Evolutionary conservation across 202 grass and related monocot species (phyloP), one percentile per base, ranked within the genome.

Genomic region (Saccharum hybrid): DNA sequence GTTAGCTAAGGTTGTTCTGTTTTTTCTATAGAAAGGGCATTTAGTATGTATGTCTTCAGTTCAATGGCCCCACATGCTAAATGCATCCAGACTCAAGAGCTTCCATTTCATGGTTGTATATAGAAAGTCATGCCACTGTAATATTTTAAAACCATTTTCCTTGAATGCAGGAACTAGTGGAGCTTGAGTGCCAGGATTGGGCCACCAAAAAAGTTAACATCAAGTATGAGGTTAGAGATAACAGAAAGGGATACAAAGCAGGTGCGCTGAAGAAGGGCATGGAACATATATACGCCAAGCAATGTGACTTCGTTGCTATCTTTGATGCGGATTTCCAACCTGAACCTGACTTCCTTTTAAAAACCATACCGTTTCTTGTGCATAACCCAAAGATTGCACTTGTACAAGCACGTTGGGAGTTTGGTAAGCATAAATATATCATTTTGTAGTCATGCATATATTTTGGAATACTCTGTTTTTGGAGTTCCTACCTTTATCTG

Each of bases 301-400:
- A 86, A 37, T 97, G 94, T 71, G 94, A 97, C 54, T 97, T 93
- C 23, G 87, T 97, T 67, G 88, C 91, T 68, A 93, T 97, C 65
- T 97, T 97, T 62, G 88, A 97, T 54, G 91, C 94, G 45, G 91
- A 97, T 91, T 91, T 93, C 74, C 84, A 97, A 75, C 91, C 94
- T 71, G 91, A 87, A 76, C 77, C 91, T 76, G 91, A 97, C 81
- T 97, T 93, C 61, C 91, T 97, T 40, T 65, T 97, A 45, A 86
- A 86, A 93, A 90, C 79, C 28, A 71, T 97, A 72, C 94, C 94
- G 38, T 93, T 93, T 72, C 85, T 97, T 77, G 71, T 93, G 72
- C 86, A 97, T 78, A 97, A 97, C 77, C 88, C 84, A 45, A 74
- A 86, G 74, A 69, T 97, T 90, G 91, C 86, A 21, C 91, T 97